Base-by-base conservation (phyloP, 352 stramenopile genomes). In the Aphanomyces astaci region DNA sequence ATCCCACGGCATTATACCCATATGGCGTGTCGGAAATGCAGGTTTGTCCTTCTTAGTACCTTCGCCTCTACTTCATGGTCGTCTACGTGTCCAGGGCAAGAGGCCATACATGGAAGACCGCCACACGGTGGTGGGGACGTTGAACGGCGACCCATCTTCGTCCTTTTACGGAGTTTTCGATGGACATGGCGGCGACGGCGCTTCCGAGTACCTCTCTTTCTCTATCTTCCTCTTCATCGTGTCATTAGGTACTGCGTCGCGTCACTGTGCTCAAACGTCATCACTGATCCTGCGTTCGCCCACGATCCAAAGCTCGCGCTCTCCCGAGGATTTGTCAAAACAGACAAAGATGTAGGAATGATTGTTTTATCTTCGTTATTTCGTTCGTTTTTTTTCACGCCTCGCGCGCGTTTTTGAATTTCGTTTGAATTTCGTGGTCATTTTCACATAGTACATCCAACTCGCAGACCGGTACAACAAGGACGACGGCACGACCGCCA, bases 151-250 rank as follows among this genome's bases (percentile, higher is more conserved):
- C 73, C 59, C 80, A 3, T 83, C 81, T 53, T 76, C 88, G 66
- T 94, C 86, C 54, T 95, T 98, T 52, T 98, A 97, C 69, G 92
- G 86, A 40, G 81, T 98, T 56, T 98, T 98, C 73, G 92, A 98
- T 70, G 92, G 92, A 68, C 92, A 98, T 73, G 92, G 92, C 52
- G 92, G 92, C 36, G 81, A 91, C 52, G 82, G 82, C 22, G 91
- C 89, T 28, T 87, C 92, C 67, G 86, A 97, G 86, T 98, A 76
- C 62, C 87, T 72, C 19, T 30, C 43, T 75, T n/a, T 31, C 27
- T 36, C 32, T 33, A 22, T 46, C 19, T 68, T 22, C 28, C 36
- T 51, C 24, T 40, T 54, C 24, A 36, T 49, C 66, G 24, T 46
- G 7, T 73, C 48, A 5, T 71, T 54, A 94, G 79, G 54, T 92